Evolutionary conservation across 108 stramenopile genomes (phyloP).

Genomic region (Aurantiochytrium sp.): DNA sequence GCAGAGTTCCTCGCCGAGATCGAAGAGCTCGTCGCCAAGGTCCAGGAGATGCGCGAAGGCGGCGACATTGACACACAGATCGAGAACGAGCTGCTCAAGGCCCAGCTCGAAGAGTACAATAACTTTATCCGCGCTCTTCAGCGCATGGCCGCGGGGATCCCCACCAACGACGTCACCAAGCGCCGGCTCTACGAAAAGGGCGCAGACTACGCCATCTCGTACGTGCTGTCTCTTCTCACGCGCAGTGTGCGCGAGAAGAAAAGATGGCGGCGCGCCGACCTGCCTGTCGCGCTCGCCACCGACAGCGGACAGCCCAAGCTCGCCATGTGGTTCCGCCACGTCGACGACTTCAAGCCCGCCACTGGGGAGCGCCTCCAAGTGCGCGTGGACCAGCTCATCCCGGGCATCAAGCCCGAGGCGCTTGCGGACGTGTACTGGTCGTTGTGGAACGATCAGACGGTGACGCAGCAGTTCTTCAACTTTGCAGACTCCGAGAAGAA

Average conservation of each 20-base stretch:
- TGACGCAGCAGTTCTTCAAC: background rate
- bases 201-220: background rate
- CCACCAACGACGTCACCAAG: background rate
- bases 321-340: background rate
- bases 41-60: conserved; percentile 9
- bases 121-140: background rate
- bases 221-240: background rate
- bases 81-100: conserved; percentile 8
- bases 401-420: background rate
- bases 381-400: background rate
- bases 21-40: conserved; percentile 15
- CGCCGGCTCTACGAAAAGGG: background rate
- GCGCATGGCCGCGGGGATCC: background rate
- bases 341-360: background rate
- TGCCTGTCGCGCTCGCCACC: background rate
- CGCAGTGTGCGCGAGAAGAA: background rate
- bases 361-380: background rate
- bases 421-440: background rate
- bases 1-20: background rate
- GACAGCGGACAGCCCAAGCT: background rate
- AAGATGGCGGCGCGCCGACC: background rate
- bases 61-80: background rate
- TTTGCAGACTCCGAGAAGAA: background rate
- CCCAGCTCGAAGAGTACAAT: background rate
- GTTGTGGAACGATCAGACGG: conserved; percentile 7